These are phyloP conservation scores for Carex myosuroides DNA, from an alignment of 176 grass and related monocot genomes.

Conservation along the genomic window DNA sequence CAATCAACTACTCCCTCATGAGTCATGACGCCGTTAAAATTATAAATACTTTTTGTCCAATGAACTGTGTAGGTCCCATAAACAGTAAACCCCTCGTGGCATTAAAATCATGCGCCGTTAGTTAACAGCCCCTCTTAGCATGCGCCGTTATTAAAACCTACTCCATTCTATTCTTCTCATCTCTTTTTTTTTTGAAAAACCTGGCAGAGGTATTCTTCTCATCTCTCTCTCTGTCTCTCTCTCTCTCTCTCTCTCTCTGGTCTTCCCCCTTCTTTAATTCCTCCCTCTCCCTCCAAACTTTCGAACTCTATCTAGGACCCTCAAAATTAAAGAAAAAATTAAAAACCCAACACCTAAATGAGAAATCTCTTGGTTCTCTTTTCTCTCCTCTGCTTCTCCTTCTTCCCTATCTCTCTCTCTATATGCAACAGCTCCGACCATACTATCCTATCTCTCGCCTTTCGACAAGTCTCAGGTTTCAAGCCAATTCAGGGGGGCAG, in stretches of 20 bases:
- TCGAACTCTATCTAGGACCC: slow-evolving; percentile 3
- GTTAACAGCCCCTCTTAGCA: not conserved
- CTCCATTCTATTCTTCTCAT: not conserved
- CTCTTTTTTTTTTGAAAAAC: too few species aligned
- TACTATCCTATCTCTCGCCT: slow-evolving; percentile 33
- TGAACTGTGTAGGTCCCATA: not conserved
- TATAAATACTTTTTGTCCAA: not conserved
- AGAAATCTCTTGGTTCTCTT: not conserved
- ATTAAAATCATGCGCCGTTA: slow-evolving; percentile 9
- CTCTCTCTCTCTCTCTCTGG: not conserved
- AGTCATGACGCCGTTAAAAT: slow-evolving; percentile 14
- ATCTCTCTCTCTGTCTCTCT: too few species aligned
- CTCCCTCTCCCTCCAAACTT: not conserved
- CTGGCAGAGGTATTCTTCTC: not conserved
- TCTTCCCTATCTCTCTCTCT: slow-evolving; percentile 9
- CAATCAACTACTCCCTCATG: not conserved
- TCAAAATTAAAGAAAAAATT: not conserved
- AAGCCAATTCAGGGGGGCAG: not conserved
- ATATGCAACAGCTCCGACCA: slow-evolving; percentile 28
- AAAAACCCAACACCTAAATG: not conserved
- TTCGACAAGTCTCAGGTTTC: slow-evolving; percentile 43
- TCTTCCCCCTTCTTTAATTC: slow-evolving; percentile 11
- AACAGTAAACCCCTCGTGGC: not conserved
- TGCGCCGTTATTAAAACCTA: slow-evolving; percentile 17
- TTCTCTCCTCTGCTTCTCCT: not conserved